Conservation (phyloP, 352 stramenopile genomes). For the Thraustochytrium striatum region DNA sequence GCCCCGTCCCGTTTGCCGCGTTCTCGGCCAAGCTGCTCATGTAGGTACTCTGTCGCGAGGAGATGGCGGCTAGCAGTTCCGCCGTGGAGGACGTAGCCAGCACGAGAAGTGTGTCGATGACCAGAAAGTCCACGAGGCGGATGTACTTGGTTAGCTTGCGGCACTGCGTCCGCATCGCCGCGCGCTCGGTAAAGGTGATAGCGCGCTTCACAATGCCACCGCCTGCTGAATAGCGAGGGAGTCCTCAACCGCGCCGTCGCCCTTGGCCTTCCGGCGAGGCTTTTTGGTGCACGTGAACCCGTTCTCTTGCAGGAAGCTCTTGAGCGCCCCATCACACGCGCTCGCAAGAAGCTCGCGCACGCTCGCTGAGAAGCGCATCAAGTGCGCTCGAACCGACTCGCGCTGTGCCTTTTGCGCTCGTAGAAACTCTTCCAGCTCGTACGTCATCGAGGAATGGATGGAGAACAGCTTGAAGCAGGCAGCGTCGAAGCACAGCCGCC, state of each 20-base stretch:
- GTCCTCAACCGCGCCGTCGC: background rate
- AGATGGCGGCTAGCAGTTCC: conserved; percentile 16
- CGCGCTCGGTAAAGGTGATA: conserved; percentile 93
- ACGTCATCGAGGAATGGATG: conserved; percentile 67
- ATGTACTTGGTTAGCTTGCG: conserved; percentile 83
- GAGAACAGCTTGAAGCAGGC: conserved; percentile 64
- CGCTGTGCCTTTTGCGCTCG: conserved; percentile 61
- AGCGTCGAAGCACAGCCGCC: conserved; percentile 68
- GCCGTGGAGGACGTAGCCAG: conserved; percentile 67
- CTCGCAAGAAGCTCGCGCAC: conserved; percentile 66
- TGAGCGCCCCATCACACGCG: conserved; percentile 82
- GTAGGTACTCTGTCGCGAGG: background rate
- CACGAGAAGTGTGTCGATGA: conserved; percentile 77
- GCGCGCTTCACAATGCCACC: conserved; percentile 43
- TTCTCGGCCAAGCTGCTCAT: no score
- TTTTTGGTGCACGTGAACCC: conserved; percentile 71
- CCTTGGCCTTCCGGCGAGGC: background rate
- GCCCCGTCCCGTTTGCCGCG: conserved; percentile 30
- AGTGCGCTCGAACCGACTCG: conserved; percentile 9
- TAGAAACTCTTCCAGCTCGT: conserved; percentile 72
- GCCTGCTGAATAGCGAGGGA: background rate
- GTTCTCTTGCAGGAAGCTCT: conserved; percentile 79
- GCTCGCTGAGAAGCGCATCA: conserved; percentile 52
- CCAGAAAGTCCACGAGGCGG: conserved; percentile 81
- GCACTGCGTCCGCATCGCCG: conserved; percentile 80